These are phyloP conservation scores for Candida tallmaniae DNA, from an alignment of 805 yeast genomes.

Conservation along the genomic window DNA sequence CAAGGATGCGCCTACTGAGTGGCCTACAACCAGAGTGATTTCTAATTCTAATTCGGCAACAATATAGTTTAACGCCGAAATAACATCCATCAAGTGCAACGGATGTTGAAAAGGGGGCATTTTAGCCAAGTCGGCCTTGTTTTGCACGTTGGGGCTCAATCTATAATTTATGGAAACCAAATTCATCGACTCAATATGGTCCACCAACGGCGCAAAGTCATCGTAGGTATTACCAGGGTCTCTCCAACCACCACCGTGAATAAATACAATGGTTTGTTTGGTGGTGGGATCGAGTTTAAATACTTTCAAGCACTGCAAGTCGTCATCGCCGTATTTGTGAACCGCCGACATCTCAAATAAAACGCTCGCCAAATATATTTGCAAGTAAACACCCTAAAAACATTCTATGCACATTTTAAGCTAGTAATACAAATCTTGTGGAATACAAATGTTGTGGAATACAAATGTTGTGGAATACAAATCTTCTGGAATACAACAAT, in stretches of 20 bases:
- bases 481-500: too few relatives aligned
- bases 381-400: too few relatives aligned
- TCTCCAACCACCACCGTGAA: slow-evolving; percentile 92
- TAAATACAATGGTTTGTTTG: slow-evolving; percentile 43
- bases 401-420: too few relatives aligned
- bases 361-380: too few relatives aligned
- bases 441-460: too few relatives aligned
- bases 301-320: slow-evolving; percentile 26
- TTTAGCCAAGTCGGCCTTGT: slow-evolving; percentile 7
- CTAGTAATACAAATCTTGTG: too few relatives aligned
- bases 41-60: slow-evolving; percentile 9
- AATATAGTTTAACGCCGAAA: slow-evolving; percentile 36
- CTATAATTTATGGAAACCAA: slow-evolving; percentile 53
- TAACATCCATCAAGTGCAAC: slow-evolving; percentile 51
- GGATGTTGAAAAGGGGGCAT: slow-evolving; percentile 48
- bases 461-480: too few relatives aligned
- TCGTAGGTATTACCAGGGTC: slow-evolving; percentile 58
- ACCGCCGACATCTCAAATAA: too few relatives aligned
- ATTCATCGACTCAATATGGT: slow-evolving; percentile 5
- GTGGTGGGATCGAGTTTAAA: slow-evolving; percentile 15
- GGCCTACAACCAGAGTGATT: slow-evolving; percentile 49
- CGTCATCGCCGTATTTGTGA: slow-evolving; percentile 33
- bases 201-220: slow-evolving; percentile 41
- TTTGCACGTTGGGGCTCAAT: slow-evolving; percentile 46
- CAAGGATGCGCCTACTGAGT: slow-evolving; percentile 77